phyloP scores from a whole-genome alignment of 306 rosid species.

The Acacia crassicarpa region DNA sequence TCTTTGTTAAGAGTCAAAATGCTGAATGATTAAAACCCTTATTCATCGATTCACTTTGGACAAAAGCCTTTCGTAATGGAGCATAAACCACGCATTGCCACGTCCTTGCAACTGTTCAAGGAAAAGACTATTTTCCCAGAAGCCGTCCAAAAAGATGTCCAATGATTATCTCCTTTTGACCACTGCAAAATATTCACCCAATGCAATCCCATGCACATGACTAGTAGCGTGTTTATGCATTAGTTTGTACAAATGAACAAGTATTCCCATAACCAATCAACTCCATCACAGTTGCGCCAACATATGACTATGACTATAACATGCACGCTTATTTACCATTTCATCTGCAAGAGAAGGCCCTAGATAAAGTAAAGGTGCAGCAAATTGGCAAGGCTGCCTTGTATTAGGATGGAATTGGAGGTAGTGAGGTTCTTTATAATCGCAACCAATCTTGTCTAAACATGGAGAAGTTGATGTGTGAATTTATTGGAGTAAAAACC shows the following conservation, averaged over 20 bases:
- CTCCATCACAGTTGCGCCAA: too few species aligned
- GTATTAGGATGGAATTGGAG: background rate
- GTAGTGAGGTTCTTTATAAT: background rate
- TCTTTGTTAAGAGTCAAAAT: slow-evolving; percentile 22
- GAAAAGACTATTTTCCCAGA: slow-evolving; percentile 9
- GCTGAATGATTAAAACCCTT: slow-evolving; percentile 22
- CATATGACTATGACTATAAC: too few species aligned
- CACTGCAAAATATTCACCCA: background rate
- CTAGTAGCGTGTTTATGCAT: background rate
- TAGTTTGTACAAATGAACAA: background rate
- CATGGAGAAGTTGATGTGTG: background rate
- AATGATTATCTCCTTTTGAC: background rate
- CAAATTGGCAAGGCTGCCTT: background rate
- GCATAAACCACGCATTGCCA: slow-evolving; percentile 1
- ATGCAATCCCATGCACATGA: background rate
- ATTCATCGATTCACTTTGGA: background rate
- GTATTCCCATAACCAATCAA: background rate
- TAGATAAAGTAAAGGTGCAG: too few species aligned
- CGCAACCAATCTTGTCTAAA: background rate
- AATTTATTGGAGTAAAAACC: background rate
- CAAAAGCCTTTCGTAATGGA: slow-evolving; percentile 6
- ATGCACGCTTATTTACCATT: too few species aligned
- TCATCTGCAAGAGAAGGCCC: too few species aligned
- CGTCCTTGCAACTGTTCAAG: background rate
- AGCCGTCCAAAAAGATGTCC: background rate